Percentiles rank a stretch among this genome's conserved stretches.
These are phyloP conservation scores for Suhomyces vadensis DNA, from an alignment of 805 yeast species.

Conservation along the genomic window DNA sequence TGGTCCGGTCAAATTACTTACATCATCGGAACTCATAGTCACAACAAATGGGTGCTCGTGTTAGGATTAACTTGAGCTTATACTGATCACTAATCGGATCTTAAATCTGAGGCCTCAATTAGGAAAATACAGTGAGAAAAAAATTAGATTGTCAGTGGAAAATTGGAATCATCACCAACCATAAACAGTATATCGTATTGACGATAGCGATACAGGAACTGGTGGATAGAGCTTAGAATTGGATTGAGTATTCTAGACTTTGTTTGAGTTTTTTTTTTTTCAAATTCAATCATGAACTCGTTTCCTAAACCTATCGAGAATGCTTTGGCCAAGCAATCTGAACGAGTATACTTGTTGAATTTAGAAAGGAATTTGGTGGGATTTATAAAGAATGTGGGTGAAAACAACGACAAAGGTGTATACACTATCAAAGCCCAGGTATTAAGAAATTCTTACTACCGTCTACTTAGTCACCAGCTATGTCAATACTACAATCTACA, in stretches of 20 bases:
- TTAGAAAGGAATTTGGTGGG: slow-evolving; percentile 22
- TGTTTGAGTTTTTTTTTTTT: background rate
- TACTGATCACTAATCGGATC: slow-evolving; percentile 1
- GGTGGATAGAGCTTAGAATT: background rate
- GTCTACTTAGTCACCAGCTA: slow-evolving; percentile 67
- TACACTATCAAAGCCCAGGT: slow-evolving; percentile 17
- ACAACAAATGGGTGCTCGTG: background rate
- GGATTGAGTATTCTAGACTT: background rate
- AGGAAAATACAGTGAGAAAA: background rate
- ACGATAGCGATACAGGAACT: too few species aligned
- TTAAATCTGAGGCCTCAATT: background rate
- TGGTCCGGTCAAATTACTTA: slow-evolving; percentile 12
- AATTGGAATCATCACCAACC: too few species aligned
- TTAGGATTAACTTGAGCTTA: background rate
- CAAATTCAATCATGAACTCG: slow-evolving; percentile 20
- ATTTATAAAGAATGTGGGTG: slow-evolving; percentile 15
- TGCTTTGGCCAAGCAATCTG: slow-evolving; percentile 23
- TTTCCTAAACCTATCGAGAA: slow-evolving; percentile 20
- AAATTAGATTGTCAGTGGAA: background rate
- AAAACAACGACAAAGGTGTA: background rate
- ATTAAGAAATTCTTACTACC: slow-evolving; percentile 67
- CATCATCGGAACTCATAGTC: slow-evolving; percentile 22
- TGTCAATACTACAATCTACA: slow-evolving; percentile 66
- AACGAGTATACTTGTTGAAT: slow-evolving; percentile 20
- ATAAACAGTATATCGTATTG: too few species aligned